Conservation (phyloP, 495 filamentous ascomycete species). For the Talaromyces proteolyticus region DNA sequence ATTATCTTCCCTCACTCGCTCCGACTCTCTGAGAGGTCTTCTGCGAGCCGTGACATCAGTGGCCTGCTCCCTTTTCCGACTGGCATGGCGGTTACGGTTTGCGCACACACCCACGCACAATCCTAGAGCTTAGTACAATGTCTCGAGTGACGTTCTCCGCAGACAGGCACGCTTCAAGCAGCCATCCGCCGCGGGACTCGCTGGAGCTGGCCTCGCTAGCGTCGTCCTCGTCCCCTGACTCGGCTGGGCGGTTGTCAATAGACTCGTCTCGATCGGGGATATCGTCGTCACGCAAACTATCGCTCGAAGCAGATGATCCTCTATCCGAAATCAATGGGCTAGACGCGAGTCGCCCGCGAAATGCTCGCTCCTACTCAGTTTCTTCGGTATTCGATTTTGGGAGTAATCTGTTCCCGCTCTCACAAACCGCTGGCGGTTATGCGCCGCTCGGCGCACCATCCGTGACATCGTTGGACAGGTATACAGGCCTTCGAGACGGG, state of each 20-base stretch:
- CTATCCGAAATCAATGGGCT: slow-evolving; percentile 50
- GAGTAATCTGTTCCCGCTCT: slow-evolving; percentile 84
- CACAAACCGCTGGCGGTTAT: slow-evolving; percentile 77
- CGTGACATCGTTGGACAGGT: slow-evolving; percentile 39
- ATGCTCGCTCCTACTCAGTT: slow-evolving; percentile 73
- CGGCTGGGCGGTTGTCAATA: slow-evolving; percentile 50
- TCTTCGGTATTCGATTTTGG: slow-evolving; percentile 93
- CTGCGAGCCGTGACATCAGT: neutral
- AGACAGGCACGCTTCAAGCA: slow-evolving; percentile 13
- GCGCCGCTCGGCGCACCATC: slow-evolving; percentile 73
- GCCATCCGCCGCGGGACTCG: slow-evolving; percentile 61
- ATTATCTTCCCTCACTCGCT: neutral
- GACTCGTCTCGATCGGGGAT: slow-evolving; percentile 78
- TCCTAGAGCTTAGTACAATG: slow-evolving; percentile 14
- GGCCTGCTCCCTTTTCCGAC: neutral
- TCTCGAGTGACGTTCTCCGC: slow-evolving; percentile 24
- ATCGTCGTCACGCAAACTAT: slow-evolving; percentile 85
- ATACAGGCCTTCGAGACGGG: slow-evolving; percentile 38
- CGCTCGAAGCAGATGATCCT: slow-evolving; percentile 80
- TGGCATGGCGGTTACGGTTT: slow-evolving; percentile 2
- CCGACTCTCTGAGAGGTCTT: neutral
- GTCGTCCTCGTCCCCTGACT: slow-evolving; percentile 60
- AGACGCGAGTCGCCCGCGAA: slow-evolving; percentile 39
- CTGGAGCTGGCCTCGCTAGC: slow-evolving; percentile 94
- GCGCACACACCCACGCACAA: neutral